Conservation (phyloP, 1,284 basidiomycete genomes). For the Gastroboletus turbinatus region DNA sequence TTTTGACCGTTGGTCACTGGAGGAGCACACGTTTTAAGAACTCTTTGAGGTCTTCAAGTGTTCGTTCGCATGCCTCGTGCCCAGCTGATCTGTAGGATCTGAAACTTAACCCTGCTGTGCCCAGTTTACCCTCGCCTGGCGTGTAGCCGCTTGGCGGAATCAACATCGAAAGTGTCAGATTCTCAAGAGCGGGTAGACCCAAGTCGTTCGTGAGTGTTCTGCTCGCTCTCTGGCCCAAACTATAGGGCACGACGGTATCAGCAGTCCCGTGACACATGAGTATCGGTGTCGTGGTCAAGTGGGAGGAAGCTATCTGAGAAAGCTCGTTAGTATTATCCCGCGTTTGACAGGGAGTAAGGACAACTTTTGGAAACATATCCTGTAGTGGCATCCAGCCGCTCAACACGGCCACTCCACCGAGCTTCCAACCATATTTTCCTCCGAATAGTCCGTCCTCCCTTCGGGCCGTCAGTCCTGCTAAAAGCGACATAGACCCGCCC, state of each 20-base stretch:
- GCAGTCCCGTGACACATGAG: constrained; percentile 88
- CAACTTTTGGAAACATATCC: constrained; percentile 31
- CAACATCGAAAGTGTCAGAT: constrained; percentile 25
- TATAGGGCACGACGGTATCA: constrained; percentile 70
- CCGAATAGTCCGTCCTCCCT: constrained; percentile 29
- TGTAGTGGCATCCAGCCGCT: constrained; percentile 77
- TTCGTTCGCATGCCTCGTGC: constrained; percentile 70
- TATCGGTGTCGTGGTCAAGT: constrained; percentile 64
- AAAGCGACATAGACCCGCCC: constrained; percentile 77
- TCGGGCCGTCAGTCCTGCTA: constrained; percentile 67
- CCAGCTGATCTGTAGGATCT: constrained; percentile 58
- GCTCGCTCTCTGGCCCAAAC: constrained; percentile 48
- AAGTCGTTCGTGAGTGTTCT: constrained; percentile 53
- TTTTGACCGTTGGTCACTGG: constrained; percentile 3
- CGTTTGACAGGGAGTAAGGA: not conserved
- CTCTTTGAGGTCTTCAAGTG: constrained; percentile 50
- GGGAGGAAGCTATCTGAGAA: constrained; percentile 54
- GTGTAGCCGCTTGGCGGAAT: constrained; percentile 25
- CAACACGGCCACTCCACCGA: constrained; percentile 72
- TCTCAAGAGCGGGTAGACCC: constrained; percentile 43
- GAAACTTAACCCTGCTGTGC: constrained; percentile 53
- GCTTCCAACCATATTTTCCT: constrained; percentile 42
- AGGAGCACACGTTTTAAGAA: constrained; percentile 61
- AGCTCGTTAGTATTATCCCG: constrained; percentile 5
- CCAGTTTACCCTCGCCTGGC: constrained; percentile 24